phyloP scores from a whole-genome alignment of 192 early-diverging fungal species.

The Gryganskiella cystojenkinii region DNA sequence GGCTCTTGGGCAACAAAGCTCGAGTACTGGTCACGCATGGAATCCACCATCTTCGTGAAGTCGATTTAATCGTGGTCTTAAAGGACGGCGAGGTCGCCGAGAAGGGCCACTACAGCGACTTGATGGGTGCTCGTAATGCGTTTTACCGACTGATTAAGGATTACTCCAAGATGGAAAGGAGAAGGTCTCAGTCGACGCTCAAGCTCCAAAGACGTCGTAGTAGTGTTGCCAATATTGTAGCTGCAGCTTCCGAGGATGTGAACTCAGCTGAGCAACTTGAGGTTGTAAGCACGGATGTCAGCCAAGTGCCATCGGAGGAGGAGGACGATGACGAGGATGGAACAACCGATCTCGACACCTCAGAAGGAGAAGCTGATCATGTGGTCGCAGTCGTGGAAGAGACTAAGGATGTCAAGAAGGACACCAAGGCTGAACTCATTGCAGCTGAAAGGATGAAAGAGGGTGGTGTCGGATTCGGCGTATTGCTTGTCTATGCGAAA shows the following conservation, averaged over 20 bases:
- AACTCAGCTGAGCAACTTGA: too few species aligned
- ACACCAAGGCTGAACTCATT: constrained; percentile 16
- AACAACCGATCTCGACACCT: too few species aligned
- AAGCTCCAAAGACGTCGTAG: background rate
- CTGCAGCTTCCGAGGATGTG: background rate
- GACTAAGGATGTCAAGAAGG: constrained; percentile 8
- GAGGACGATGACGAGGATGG: background rate
- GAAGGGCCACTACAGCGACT: constrained; percentile 64
- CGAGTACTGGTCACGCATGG: constrained; percentile 81
- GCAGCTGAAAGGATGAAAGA: constrained; percentile 12
- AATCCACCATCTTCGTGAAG: constrained; percentile 72
- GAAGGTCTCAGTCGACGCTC: background rate
- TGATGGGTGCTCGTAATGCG: constrained; percentile 55
- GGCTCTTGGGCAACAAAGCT: constrained; percentile 74
- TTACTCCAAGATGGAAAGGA: background rate
- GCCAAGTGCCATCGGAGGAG: too few species aligned
- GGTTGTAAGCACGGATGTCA: too few species aligned
- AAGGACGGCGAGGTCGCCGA: constrained; percentile 71
- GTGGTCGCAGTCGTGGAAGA: background rate
- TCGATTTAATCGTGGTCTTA: constrained; percentile 72
- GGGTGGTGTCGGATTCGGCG: background rate
- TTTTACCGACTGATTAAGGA: constrained; percentile 1
- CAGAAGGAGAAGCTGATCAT: background rate
- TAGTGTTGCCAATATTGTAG: background rate
- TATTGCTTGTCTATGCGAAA: background rate